These are phyloP conservation scores for Theileria orientalis DNA, from an alignment of 169 alveolate species.

Conservation along the genomic window DNA sequence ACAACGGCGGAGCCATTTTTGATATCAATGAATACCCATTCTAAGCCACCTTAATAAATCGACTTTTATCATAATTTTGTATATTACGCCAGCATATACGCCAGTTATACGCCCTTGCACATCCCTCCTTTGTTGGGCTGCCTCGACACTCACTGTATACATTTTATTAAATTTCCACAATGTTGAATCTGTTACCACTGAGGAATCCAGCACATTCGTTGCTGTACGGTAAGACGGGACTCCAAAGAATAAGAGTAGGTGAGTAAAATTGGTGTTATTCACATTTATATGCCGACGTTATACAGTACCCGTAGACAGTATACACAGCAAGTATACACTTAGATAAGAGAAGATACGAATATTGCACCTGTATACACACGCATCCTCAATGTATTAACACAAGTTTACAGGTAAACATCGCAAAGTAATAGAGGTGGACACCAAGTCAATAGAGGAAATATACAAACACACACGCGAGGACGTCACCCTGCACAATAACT, in stretches of 20 bases:
- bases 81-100: not conserved
- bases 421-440: conserved; percentile 55
- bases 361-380: not conserved
- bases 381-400: not conserved
- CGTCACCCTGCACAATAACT: conserved; percentile 63
- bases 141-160: not conserved
- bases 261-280: not conserved
- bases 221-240: conserved; percentile 62
- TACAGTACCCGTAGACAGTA: not conserved
- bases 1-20: conserved; percentile 30
- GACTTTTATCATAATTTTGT: conserved; percentile 1
- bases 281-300: not conserved
- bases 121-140: conserved; percentile 6
- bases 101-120: conserved; percentile 3
- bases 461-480: conserved; percentile 49
- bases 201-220: conserved; percentile 54
- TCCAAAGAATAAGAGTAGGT: conserved; percentile 66
- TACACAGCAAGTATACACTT: not conserved
- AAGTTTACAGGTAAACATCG: conserved; percentile 28
- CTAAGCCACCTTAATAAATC: not conserved
- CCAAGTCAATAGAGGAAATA: conserved; percentile 38
- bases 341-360: not conserved
- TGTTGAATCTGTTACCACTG: conserved; percentile 64
- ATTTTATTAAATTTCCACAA: not conserved
- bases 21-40: conserved; percentile 51